Evolutionary conservation across 1,284 basidiomycete species (phyloP), one percentile per base, ranked within the genome.

Genomic region (Cryptococcus neoformans): DNA sequence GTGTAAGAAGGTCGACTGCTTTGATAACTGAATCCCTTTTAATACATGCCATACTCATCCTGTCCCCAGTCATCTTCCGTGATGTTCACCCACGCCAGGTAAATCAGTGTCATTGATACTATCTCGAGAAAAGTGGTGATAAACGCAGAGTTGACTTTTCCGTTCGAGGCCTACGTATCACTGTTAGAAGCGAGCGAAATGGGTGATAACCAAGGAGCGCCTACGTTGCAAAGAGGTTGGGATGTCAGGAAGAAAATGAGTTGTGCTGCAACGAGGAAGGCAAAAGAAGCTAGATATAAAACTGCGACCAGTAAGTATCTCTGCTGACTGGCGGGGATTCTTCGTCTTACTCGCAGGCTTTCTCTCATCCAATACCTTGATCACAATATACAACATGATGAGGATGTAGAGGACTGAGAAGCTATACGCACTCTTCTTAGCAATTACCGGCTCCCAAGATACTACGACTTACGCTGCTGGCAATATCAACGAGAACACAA

Each of bases 401-500:
- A 73, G 69, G 42, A 89, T 81, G 73, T 89, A 92, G 14, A 85
- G 42, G 21, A 90, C 60, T 14, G 84, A 81, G 35, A 86, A 85
- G 55, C 88, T 90, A 21, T 9, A n/a, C 49, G 28, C 3, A 28
- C 28, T 4, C 28, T 4, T 28, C 16, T 39, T 16, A 6, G 11
- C 11, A 38, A 7, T 21, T 17, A 7, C 36, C n/a, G 6, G 42
- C 16, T 21, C 4, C 11, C 42, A 37, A 35, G 21, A 35, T 9
- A 36, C 38, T 10, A 11, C 11, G 36, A 56, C 85, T 70, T 71
- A 91, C 86, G 78, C 81, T 51, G 82, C 85, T n/a, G 90, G 91
- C 90, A 90, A 92, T 47, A 93, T 84, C 62, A 84, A 84, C 11
- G 88, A 88, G 53, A 92, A 72, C 3, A 91, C 83, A 66, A 92